Evolutionary conservation across 768 basidiomycete genomes (phyloP).

Genomic region (Neoboletus magnificus): DNA sequence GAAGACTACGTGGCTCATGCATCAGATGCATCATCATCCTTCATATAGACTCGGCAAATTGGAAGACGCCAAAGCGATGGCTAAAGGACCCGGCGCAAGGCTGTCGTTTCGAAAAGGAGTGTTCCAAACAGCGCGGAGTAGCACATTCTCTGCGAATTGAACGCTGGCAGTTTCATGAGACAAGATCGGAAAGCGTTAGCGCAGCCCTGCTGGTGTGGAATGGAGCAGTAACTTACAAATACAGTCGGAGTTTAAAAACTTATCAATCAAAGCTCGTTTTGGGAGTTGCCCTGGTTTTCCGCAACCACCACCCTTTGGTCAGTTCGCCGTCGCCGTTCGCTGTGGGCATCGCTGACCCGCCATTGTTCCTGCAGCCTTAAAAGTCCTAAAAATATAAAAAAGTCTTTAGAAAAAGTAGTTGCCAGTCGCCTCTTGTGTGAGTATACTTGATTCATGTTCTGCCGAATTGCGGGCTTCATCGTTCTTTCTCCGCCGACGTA

Average conservation of each 20-base stretch:
- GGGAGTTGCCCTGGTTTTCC: constrained; percentile 39
- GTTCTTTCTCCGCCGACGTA: constrained; percentile 8
- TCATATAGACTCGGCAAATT: not conserved
- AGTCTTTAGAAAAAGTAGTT: constrained; percentile 69
- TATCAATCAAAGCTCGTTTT: constrained; percentile 24
- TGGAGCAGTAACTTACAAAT: constrained; percentile 10
- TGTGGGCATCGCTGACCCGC: constrained; percentile 14
- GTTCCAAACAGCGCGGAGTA: not conserved
- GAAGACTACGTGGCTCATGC: not conserved
- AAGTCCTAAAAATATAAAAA: constrained; percentile 64
- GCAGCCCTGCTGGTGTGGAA: not conserved
- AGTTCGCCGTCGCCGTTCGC: constrained; percentile 26
- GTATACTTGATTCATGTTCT: constrained; percentile 27
- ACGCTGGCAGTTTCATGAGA: not conserved
- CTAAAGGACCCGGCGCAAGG: not conserved
- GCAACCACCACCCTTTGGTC: constrained; percentile 67
- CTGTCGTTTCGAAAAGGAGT: not conserved
- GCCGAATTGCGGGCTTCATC: constrained; percentile 12
- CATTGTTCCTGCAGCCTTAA: constrained; percentile 44
- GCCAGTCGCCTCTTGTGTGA: constrained; percentile 69
- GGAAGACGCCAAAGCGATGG: not conserved
- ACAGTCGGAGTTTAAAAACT: constrained; percentile 41
- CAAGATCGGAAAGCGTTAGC: not conserved
- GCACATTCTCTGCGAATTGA: not conserved
- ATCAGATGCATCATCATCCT: too few species aligned